A percentile compares a stretch with the other conserved stretches of the same genome.
Conservation (phyloP, 2,329 filamentous ascomycete genomes). For the Ophiostoma piceae region DNA sequence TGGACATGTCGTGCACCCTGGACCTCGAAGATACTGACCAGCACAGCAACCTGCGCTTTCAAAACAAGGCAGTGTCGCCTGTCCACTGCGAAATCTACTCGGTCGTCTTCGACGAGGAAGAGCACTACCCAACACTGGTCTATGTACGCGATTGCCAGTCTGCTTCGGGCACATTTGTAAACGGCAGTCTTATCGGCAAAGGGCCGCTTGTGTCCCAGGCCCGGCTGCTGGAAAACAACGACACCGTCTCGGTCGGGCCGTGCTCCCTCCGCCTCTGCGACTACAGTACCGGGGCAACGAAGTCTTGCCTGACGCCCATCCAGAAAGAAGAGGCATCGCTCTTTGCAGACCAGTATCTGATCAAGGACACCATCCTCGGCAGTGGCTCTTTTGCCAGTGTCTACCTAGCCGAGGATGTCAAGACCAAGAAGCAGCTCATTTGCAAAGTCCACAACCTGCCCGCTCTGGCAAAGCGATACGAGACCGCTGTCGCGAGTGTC, state of each 20-base stretch:
- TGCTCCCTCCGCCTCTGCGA: conserved; percentile 37
- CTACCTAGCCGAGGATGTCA: conserved; percentile 48
- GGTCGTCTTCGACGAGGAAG: conserved; percentile 43
- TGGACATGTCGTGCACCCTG: background rate
- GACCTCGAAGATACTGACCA: conserved; percentile 9
- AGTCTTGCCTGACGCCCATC: conserved; percentile 28
- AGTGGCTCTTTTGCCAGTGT: conserved; percentile 50
- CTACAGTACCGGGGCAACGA: conserved; percentile 18
- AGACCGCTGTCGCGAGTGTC: conserved; percentile 36
- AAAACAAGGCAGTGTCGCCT: conserved; percentile 43
- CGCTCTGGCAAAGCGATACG: conserved; percentile 28
- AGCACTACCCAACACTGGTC: conserved; percentile 34
- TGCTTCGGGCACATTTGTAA: conserved; percentile 50
- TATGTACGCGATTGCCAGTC: conserved; percentile 55
- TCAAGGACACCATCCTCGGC: conserved; percentile 49
- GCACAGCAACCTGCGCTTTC: conserved; percentile 40
- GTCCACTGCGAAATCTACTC: conserved; percentile 53
- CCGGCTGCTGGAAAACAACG: conserved; percentile 47
- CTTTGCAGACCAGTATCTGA: conserved; percentile 44
- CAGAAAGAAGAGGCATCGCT: conserved; percentile 37
- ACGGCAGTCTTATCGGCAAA: conserved; percentile 42
- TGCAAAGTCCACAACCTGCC: conserved; percentile 61
- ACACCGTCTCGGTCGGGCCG: conserved; percentile 41
- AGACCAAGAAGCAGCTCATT: conserved; percentile 55
- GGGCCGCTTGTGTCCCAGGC: conserved; percentile 38